Base-by-base conservation (phyloP, 176 grass and related monocot species). In the Zizania latifolia region DNA sequence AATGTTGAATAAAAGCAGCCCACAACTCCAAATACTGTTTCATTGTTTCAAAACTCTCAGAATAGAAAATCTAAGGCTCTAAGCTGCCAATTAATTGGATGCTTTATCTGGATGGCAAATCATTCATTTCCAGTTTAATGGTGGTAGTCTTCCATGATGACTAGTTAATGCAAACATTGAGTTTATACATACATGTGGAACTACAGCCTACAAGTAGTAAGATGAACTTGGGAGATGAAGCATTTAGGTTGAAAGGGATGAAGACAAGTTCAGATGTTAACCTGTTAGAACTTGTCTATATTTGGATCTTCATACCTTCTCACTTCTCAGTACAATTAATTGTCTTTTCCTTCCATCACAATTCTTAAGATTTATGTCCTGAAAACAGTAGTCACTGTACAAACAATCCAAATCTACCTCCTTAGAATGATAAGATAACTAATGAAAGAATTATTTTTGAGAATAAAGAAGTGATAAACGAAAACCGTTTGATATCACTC, bases 21-120 rank as follows among this genome's bases (percentile, higher is more conserved):
- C 76, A 84, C 58, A 75, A 80, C 44, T 88, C 55, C 35, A 69
- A 84, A 71, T 57, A 88, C 70, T 76, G 57, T 88, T 85, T 75
- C 69, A 69, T n/a, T n/a, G n/a, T n/a, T n/a, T n/a, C n/a, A n/a
- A n/a, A n/a, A 38, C 54, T 75, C 55, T 74, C 37, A 23, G 46
- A 50, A 35, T 60, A 70, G 60, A 83, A 41, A n/a, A n/a, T n/a
- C n/a, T n/a, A n/a, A n/a, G n/a, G n/a, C n/a, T 6, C 54, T 44
- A 83, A 19, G 54, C 22, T 72, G 67, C 19, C 35, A 75, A 62
- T 84, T 75, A 36, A 88, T 75, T 26, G 33, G 23, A 30, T 83
- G 28, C 33, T 74, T 82, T 53, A 10, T 67, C 61, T 53, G 61
- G 62, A 76, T 54, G 11, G 19, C 7, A 51, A 53, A 26, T 35